Conservation (phyloP, 495 filamentous ascomycete genomes). For the Xylaria sp. region DNA sequence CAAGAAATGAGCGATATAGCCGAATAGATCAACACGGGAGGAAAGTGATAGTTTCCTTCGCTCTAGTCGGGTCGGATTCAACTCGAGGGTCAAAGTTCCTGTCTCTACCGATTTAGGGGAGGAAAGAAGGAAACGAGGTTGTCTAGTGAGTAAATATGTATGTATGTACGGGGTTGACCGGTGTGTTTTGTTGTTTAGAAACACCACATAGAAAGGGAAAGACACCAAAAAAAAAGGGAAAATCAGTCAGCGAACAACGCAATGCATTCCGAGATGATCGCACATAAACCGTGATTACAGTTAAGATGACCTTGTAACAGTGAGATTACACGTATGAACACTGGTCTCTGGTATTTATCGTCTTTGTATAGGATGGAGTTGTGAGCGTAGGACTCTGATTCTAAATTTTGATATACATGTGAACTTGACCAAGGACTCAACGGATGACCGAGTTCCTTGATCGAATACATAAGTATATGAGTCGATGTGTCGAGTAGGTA, state of each 20-base stretch:
- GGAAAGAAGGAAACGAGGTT: background rate
- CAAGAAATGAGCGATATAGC: slow-evolving; percentile 4
- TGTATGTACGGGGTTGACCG: slow-evolving; percentile 8
- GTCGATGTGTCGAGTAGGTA: background rate
- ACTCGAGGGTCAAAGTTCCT: slow-evolving; percentile 14
- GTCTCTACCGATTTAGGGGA: slow-evolving; percentile 3
- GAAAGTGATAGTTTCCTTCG: background rate
- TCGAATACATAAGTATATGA: background rate
- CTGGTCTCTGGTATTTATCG: background rate
- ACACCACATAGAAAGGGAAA: slow-evolving; percentile 13
- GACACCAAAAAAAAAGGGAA: slow-evolving; percentile 1
- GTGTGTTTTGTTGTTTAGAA: slow-evolving; percentile 6
- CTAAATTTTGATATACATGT: background rate
- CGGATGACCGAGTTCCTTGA: background rate
- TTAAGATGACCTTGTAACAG: background rate
- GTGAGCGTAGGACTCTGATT: background rate
- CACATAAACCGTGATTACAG: background rate
- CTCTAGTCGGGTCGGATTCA: slow-evolving; percentile 1
- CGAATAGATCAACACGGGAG: slow-evolving; percentile 7
- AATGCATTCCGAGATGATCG: background rate
- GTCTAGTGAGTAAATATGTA: slow-evolving; percentile 4
- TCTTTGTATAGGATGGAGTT: background rate
- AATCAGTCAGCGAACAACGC: slow-evolving; percentile 3
- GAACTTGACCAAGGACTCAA: background rate
- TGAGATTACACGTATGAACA: background rate